A percentile compares a stretch with the other conserved stretches of the same genome.
Evolutionary conservation across 1,284 basidiomycete genomes (phyloP).

Genomic region (Sanguinoderma infundibulare): DNA sequence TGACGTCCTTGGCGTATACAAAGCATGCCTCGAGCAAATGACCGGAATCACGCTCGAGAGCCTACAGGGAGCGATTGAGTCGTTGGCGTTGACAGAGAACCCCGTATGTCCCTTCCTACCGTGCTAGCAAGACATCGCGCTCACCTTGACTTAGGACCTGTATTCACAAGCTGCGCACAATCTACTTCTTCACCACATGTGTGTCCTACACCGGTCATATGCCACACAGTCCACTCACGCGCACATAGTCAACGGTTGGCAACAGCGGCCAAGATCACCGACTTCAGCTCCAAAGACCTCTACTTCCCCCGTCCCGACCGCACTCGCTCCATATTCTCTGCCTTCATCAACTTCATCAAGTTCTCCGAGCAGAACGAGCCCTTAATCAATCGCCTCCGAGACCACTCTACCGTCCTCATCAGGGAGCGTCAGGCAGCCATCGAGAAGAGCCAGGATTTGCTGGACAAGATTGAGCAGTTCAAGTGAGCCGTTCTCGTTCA

Average conservation of each 20-base stretch:
- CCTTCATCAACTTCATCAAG: conserved; percentile 92
- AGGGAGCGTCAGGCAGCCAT: conserved; percentile 59
- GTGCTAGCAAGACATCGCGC: not conserved
- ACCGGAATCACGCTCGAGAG: conserved; percentile 65
- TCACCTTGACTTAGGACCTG: conserved; percentile 29
- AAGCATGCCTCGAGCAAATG: conserved; percentile 71
- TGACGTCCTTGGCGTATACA: conserved; percentile 72
- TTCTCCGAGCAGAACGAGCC: conserved; percentile 78
- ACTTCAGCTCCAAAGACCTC: conserved; percentile 80
- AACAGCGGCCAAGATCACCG: conserved; percentile 72
- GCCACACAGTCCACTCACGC: not conserved
- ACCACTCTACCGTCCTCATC: conserved; percentile 58
- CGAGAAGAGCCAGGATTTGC: conserved; percentile 54
- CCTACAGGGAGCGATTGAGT: conserved; percentile 64
- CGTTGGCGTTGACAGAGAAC: conserved; percentile 54
- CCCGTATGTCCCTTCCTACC: conserved; percentile 33
- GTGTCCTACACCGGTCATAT: no score
- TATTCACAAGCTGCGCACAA: conserved; percentile 34
- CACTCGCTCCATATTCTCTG: conserved; percentile 77
- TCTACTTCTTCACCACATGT: conserved; percentile 37
- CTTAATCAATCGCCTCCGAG: conserved; percentile 63
- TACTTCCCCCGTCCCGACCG: conserved; percentile 73
- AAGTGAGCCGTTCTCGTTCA: conserved; percentile 52
- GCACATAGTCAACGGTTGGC: conserved; percentile 66
- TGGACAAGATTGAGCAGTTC: conserved; percentile 59